Evolutionary conservation across 352 stramenopile genomes (phyloP), one percentile per base, ranked within the genome.

Genomic region (Pythium rhizo-oryzae): DNA sequence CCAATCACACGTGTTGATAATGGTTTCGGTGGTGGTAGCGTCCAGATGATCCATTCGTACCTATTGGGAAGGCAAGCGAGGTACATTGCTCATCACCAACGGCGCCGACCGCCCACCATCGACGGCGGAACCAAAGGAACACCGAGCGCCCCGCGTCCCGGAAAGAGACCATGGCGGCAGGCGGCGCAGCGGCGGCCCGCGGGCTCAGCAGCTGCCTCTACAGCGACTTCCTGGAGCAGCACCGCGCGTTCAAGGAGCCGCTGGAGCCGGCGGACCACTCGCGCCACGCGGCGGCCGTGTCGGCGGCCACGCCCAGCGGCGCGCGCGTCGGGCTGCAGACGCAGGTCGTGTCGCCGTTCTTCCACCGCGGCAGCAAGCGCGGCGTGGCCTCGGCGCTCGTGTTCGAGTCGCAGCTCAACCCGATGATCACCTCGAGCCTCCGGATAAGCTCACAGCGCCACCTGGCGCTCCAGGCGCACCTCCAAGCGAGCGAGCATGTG

Each of bases 391-490:
- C 82, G 12, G 61, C 83, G 62, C 76, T 93, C 5, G 79, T 85
- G 25, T 92, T 82, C 52, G 82, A 92, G 65, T 84, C 71, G 57
- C 80, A 87, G 39, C 62, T 89, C 25, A 92, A 89, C 65, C 79
- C 82, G 25, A 81, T 93, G 71, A 80, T 91, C 54, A 84, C 74
- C 15, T 79, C 82, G 24, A 85, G 78, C 62, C 54, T 91, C 49
- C 73, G 84, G 49, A 71, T 93, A 69, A 92, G 81, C 57, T 93
- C 85, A 60, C 77, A 82, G 74, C 85, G 84, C 47, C 82, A 88
- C 25, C 54, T 92, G 58, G 79, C 84, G 56, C 65, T 93, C 28
- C 82, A 90, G 59, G 80, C 85, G 53, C 83, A 89, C 69, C 70
- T 93, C 19, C 83, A 80, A 9, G 82, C 81, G 9, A 92, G 73